Evolutionary conservation across 345 rosid species (phyloP).

Genomic region (Jatropha curcas): DNA sequence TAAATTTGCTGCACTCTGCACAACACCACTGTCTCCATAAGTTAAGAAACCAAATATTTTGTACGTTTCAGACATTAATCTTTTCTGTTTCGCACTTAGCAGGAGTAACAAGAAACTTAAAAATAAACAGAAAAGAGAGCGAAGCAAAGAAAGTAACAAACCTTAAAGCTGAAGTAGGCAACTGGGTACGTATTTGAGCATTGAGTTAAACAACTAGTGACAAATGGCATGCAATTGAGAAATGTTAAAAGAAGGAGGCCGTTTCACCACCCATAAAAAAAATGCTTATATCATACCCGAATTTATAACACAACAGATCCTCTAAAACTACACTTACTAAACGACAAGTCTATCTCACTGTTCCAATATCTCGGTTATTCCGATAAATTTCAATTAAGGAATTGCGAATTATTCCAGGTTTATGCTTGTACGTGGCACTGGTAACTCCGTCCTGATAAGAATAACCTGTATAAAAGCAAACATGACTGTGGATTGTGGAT

Average conservation of each 20-base stretch:
- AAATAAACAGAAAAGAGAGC: background rate
- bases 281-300: conserved; percentile 18
- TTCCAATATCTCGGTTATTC: conserved; percentile 18
- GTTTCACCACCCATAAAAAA: conserved; percentile 16
- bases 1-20: conserved; percentile 8
- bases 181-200: conserved; percentile 7
- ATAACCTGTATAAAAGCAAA: background rate
- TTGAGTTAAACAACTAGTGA: background rate
- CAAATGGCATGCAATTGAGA: conserved; percentile 35
- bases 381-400: conserved; percentile 17
- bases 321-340: background rate
- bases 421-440: background rate
- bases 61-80: background rate
- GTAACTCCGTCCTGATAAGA: conserved; percentile 7
- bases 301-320: conserved; percentile 37
- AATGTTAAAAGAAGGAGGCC: conserved; percentile 3
- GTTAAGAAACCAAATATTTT: conserved; percentile 11
- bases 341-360: conserved; percentile 30
- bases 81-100: background rate
- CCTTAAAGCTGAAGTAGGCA: conserved; percentile 23
- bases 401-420: background rate
- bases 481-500: background rate
- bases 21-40: conserved; percentile 18
- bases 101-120: background rate
- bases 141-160: conserved; percentile 4